Evolutionary conservation across 2,329 filamentous ascomycete species (phyloP).

Genomic region (Penicillium oxalicum): DNA sequence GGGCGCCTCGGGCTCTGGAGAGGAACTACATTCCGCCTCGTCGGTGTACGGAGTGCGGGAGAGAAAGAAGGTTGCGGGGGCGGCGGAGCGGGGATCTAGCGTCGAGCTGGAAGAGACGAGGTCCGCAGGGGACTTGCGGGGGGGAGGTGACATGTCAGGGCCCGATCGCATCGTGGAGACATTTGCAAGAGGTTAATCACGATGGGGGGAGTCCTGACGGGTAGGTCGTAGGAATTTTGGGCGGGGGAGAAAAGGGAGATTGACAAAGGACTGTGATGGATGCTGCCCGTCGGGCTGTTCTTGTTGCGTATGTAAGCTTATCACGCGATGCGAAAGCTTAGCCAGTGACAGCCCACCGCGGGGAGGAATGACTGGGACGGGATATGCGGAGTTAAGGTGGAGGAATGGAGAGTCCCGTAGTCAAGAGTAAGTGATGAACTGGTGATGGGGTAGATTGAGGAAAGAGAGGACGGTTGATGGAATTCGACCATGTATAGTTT

Average conservation of each 20-base stretch:
- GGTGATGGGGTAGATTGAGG: too few species aligned
- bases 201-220: background rate
- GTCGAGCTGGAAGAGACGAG: constrained; percentile 23
- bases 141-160: constrained; percentile 29
- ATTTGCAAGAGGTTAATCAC: constrained; percentile 1
- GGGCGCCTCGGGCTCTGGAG: constrained; percentile 24
- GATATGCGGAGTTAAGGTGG: too few species aligned
- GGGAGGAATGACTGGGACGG: too few species aligned
- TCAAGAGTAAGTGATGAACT: too few species aligned
- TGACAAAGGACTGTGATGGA: background rate
- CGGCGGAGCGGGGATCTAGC: constrained; percentile 33
- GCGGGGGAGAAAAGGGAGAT: constrained; percentile 1
- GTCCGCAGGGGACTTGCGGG: constrained; percentile 33
- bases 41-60: constrained; percentile 42
- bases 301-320: constrained; percentile 18
- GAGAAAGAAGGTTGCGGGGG: constrained; percentile 56
- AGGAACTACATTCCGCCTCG: constrained; percentile 39
- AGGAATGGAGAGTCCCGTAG: too few species aligned
- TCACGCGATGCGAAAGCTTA: constrained; percentile 4
- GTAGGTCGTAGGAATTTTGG: background rate
- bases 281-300: background rate
- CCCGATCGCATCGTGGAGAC: constrained; percentile 34
- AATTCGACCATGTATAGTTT: too few species aligned
- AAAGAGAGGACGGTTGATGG: too few species aligned
- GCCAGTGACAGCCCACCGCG: background rate